Evolutionary conservation across 2,329 filamentous ascomycete species (phyloP).

Genomic region (Proliferodiscus dingleyae): DNA sequence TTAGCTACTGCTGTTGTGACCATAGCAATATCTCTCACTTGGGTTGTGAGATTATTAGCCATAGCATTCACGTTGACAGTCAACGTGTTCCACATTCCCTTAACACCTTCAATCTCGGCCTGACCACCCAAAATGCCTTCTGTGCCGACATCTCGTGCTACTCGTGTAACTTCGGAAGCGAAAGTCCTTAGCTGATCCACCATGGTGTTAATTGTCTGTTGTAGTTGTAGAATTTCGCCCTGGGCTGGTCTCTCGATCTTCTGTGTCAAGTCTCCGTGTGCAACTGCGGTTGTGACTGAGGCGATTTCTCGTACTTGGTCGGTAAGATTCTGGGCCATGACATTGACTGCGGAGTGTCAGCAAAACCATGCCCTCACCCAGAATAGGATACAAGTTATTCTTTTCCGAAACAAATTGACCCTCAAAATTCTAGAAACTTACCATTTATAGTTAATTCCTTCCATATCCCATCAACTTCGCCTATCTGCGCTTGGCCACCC

Average conservation of each 20-base stretch:
- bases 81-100: conserved; percentile 85
- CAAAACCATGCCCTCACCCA: not conserved
- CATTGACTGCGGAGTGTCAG: conserved; percentile 54
- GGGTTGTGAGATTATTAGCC: conserved; percentile 81
- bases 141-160: conserved; percentile 78
- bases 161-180: conserved; percentile 76
- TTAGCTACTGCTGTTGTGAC: conserved; percentile 68
- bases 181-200: conserved; percentile 81
- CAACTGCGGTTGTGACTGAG: conserved; percentile 77
- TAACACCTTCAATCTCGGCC: conserved; percentile 76
- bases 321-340: conserved; percentile 78
- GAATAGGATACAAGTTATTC: too few relatives aligned
- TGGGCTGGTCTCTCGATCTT: conserved; percentile 78
- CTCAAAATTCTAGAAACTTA: conserved; percentile 32
- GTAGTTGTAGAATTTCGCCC: conserved; percentile 76
- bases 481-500: conserved; percentile 88
- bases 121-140: conserved; percentile 79
- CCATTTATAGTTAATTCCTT: conserved; percentile 90
- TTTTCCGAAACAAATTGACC: not conserved
- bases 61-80: conserved; percentile 85
- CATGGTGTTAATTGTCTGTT: conserved; percentile 88
- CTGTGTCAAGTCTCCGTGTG: conserved; percentile 76
- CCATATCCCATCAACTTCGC: conserved; percentile 94
- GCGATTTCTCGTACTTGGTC: conserved; percentile 84
- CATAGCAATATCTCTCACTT: conserved; percentile 91